Percentiles rank a stretch among this genome's conserved stretches.
phyloP scores from a whole-genome alignment of 2,329 filamentous ascomycete genomes.

The Colletotrichum godetiae region DNA sequence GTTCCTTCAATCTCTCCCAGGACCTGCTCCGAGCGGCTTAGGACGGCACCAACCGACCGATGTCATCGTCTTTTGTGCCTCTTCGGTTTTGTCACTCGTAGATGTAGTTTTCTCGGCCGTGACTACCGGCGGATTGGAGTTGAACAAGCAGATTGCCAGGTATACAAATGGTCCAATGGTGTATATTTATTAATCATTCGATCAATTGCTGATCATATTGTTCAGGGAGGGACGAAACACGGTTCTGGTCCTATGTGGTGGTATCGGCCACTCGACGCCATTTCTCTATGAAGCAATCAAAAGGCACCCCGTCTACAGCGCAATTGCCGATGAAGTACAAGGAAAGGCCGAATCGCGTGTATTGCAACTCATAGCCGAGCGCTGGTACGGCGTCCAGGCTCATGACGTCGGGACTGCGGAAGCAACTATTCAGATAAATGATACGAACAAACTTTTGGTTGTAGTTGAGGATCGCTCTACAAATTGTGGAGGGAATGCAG shows the following conservation, averaged over 20 bases:
- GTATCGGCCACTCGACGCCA: conserved; percentile 57
- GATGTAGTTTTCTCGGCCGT: conserved; percentile 23
- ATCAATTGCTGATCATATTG: not conserved
- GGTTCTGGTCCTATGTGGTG: conserved; percentile 53
- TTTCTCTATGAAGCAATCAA: conserved; percentile 54
- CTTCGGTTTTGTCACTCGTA: conserved; percentile 27
- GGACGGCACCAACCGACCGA: conserved; percentile 2
- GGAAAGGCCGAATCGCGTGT: conserved; percentile 53
- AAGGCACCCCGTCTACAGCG: conserved; percentile 42
- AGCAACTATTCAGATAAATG: not conserved
- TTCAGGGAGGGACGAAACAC: conserved; percentile 15
- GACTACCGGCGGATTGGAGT: not conserved
- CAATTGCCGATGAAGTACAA: conserved; percentile 41
- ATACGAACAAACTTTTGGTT: conserved; percentile 37
- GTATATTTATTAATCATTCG: no score
- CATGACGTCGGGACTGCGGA: not conserved
- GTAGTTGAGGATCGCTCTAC: conserved; percentile 56
- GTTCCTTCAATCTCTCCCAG: conserved; percentile 4
- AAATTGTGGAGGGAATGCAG: conserved; percentile 58
- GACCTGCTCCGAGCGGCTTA: not conserved
- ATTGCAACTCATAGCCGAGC: conserved; percentile 47
- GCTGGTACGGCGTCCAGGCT: conserved; percentile 39
- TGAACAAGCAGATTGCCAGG: not conserved
- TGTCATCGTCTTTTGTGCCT: conserved; percentile 31
- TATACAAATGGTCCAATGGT: no score